Conservation (phyloP, 2,329 filamentous ascomycete genomes). For the Xylariaceae sp. region DNA sequence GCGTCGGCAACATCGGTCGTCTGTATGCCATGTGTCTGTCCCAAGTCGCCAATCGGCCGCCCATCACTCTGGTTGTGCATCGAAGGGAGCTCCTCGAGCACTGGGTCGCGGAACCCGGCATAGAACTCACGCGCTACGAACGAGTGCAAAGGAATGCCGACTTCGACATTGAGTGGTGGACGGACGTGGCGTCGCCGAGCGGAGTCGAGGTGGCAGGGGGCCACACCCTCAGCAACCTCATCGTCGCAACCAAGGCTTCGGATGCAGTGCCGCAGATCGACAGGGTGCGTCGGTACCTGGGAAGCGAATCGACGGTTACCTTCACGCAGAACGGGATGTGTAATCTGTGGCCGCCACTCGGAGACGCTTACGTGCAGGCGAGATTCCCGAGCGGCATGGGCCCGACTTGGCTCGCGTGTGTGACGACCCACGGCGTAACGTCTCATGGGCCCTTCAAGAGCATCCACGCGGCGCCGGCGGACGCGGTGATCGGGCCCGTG, state of each 20-base stretch:
- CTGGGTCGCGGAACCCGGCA: slow-evolving; percentile 41
- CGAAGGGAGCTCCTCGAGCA: slow-evolving; percentile 43
- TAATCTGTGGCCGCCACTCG: slow-evolving; percentile 50
- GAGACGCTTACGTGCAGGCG: slow-evolving; percentile 37
- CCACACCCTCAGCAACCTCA: slow-evolving; percentile 59
- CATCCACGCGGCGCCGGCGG: slow-evolving; percentile 46
- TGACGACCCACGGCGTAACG: slow-evolving; percentile 53
- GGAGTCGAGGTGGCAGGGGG: slow-evolving; percentile 38
- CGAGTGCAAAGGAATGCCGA: slow-evolving; percentile 30
- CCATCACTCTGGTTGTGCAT: slow-evolving; percentile 76
- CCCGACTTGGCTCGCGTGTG: slow-evolving; percentile 68
- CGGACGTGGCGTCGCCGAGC: slow-evolving; percentile 38
- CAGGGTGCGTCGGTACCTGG: slow-evolving; percentile 55
- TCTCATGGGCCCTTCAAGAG: slow-evolving; percentile 47
- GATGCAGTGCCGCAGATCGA: slow-evolving; percentile 58
- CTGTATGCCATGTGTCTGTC: slow-evolving; percentile 71
- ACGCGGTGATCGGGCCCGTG: slow-evolving; percentile 44
- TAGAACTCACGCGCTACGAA: slow-evolving; percentile 40
- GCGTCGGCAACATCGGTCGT: slow-evolving; percentile 73
- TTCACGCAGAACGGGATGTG: slow-evolving; percentile 90
- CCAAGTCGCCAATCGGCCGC: slow-evolving; percentile 54
- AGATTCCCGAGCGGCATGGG: slow-evolving; percentile 34
- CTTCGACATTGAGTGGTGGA: slow-evolving; percentile 52
- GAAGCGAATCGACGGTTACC: slow-evolving; percentile 63
- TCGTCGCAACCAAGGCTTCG: slow-evolving; percentile 72